phyloP scores from a whole-genome alignment of 202 grass and related monocot genomes.

The Digitaria exilis region DNA sequence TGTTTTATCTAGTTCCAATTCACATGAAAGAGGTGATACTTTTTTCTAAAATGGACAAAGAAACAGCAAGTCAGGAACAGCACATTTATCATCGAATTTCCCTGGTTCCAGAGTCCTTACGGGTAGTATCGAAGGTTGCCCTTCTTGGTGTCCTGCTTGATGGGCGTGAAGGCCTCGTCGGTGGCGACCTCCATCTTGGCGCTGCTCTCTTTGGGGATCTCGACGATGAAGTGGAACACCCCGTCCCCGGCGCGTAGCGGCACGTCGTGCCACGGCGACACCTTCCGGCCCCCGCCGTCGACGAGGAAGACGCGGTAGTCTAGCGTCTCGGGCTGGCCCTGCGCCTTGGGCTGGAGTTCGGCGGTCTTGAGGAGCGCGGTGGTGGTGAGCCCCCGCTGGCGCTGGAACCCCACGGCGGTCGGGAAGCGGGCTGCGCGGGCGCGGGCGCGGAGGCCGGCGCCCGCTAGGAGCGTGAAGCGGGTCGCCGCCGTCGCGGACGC shows the following conservation, averaged over 20 bases:
- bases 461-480: constrained; percentile 36
- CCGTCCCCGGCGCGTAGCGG: constrained; percentile 83
- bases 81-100: not conserved
- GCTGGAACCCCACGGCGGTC: constrained; percentile 47
- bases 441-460: constrained; percentile 35
- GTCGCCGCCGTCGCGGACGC: constrained; percentile 46
- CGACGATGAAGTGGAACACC: constrained; percentile 87
- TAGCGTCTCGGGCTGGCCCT: constrained; percentile 76
- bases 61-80: not conserved
- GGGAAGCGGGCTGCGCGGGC: not conserved
- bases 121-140: constrained; percentile 98
- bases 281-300: constrained; percentile 61
- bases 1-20: not conserved
- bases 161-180: constrained; percentile 89
- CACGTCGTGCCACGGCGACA: constrained; percentile 98
- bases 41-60: not conserved
- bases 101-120: constrained; percentile 47
- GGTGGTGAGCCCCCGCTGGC: constrained; percentile 55
- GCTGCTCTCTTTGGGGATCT: constrained; percentile 97
- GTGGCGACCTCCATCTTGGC: constrained; percentile 99
- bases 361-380: constrained; percentile 59
- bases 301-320: constrained; percentile 97
- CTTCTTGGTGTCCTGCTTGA: constrained; percentile 99
- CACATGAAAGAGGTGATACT: not conserved
- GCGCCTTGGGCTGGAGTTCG: constrained; percentile 66